Percentiles rank a stretch among this genome's conserved stretches.
phyloP scores from a whole-genome alignment of 257 asterid genomes.

The Plantago major region DNA sequence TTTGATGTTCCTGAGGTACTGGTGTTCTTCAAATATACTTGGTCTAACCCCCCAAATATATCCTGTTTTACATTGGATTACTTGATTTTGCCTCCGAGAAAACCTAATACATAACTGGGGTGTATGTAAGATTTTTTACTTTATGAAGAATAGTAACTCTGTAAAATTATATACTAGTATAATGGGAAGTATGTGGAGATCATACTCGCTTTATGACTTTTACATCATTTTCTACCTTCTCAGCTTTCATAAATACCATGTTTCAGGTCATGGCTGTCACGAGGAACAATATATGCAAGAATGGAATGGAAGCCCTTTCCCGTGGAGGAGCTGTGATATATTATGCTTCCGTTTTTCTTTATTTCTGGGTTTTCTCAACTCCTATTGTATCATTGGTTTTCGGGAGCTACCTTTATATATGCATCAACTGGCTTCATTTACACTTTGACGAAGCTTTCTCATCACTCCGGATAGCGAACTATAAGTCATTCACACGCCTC shows the following conservation, averaged over 20 bases:
- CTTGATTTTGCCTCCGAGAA: no score
- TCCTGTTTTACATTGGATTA: no score
- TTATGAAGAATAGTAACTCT: no score
- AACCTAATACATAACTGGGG: no score
- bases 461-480: constrained; percentile 92
- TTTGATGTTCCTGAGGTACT: constrained; percentile 92
- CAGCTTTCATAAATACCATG: background rate
- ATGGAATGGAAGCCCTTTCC: constrained; percentile 77
- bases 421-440: constrained; percentile 95
- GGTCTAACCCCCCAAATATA: no score
- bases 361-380: constrained; percentile 96
- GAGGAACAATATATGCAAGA: constrained; percentile 80
- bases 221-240: background rate
- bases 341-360: constrained; percentile 94
- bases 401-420: constrained; percentile 92
- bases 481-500: constrained; percentile 90
- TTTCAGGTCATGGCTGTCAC: constrained; percentile 93
- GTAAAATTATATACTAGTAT: no score
- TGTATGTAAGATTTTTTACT: no score
- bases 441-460: constrained; percentile 99
- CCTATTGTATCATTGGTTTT: constrained; percentile 90
- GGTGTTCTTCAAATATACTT: no score
- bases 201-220: no score
- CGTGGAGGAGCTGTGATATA: constrained; percentile 78
- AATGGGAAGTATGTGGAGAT: no score